Base-by-base conservation (phyloP, 331 rosid species). In the Quercus phellos region DNA sequence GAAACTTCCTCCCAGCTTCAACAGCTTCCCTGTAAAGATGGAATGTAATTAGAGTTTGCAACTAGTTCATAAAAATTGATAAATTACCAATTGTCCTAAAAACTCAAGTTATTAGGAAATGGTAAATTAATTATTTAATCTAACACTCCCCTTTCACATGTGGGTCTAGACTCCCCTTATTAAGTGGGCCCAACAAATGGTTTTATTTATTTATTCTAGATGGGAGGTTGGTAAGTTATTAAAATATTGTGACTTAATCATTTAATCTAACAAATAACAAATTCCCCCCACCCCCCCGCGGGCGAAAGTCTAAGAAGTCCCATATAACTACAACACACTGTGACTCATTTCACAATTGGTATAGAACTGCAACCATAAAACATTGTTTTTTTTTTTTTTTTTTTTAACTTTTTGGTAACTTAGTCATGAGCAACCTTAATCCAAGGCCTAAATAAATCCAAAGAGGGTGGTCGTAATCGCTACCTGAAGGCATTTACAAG, bases 401-500 rank as follows among this genome's bases (percentile, higher is more conserved):
- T 16, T 1, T 16, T 17, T 7, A 1, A 17, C 35, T 18, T 34
- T 18, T 50, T 29, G 61, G 30, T 53, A 38, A 27, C 5, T 50
- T 0, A 0, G 14, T 8, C 18, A 29, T 26, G 2, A 26, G 32
- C 72, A 55, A 13, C 24, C 64, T 0, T 34, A 58, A 24, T 38
- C 50, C 64, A 9, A 79, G 59, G 42, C 55, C 18, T 6, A 54
- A 1, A 54, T 16, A 6, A 30, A 35, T 12, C 11, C 34, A 51
- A 42, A 29, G 55, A 26, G 24, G 58, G 54, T 24, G 54, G 12
- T 70, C 32, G 38, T 14, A 22, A 68, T 73, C 7, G 21, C 55
- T 78, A 95, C 99, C 99, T 93, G 94, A 95, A 93, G 4, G 98
- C 99, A 76, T 76, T 77, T 26, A 87, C 97, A 61, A 95, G 90